phyloP scores from a whole-genome alignment of 106 monocot species.

The Ottelia alismoides region DNA sequence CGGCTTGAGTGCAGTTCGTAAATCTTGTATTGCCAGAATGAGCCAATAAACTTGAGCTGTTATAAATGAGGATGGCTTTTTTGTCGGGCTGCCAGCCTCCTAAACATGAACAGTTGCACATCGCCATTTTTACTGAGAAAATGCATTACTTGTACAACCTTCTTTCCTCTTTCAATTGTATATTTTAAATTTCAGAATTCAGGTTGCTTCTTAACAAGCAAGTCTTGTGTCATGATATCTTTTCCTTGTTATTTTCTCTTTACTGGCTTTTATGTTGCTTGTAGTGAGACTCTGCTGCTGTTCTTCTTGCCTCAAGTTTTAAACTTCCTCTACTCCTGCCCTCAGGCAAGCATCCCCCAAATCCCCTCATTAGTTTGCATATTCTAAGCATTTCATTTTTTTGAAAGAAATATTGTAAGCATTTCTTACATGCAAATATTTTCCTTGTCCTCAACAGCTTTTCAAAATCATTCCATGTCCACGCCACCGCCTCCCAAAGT shows the following conservation, averaged over 20 bases:
- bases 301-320: constrained; percentile 31
- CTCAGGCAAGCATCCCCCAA: constrained; percentile 21
- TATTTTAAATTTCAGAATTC: too few relatives aligned
- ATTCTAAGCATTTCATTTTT: neutral
- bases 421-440: neutral
- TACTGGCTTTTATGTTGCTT: neutral
- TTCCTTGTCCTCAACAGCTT: constrained; percentile 11
- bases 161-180: too few relatives aligned
- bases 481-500: constrained; percentile 22
- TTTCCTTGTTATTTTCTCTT: neutral
- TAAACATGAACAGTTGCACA: too few relatives aligned
- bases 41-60: too few relatives aligned
- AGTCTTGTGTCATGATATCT: too few relatives aligned
- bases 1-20: too few relatives aligned
- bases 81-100: too few relatives aligned
- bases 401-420: neutral
- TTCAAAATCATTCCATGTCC: constrained; percentile 31
- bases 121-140: too few relatives aligned
- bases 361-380: neutral
- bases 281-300: constrained; percentile 25
- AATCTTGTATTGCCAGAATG: too few relatives aligned
- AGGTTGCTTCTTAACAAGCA: too few relatives aligned
- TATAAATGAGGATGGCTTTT: too few relatives aligned
- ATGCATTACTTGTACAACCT: too few relatives aligned
- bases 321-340: constrained; percentile 27